phyloP scores from a whole-genome alignment of 2,329 filamentous ascomycete genomes.

The Paecilomyces niveus region DNA sequence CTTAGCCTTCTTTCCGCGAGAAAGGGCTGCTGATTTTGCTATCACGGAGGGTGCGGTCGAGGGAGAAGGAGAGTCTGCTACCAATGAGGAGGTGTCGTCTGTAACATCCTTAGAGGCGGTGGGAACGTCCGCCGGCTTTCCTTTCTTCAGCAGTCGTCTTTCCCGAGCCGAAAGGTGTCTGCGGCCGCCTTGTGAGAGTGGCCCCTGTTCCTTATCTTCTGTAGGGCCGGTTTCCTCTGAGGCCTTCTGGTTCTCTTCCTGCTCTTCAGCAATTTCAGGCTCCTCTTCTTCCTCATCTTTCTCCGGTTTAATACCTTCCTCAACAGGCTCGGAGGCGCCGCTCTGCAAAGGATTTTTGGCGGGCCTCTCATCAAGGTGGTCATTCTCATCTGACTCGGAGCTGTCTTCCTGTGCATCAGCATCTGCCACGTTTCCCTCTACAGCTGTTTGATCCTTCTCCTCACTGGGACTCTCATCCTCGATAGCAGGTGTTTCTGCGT shows the following conservation, averaged over 20 bases:
- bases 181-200: conserved; percentile 10
- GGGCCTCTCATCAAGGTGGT: conserved; percentile 5
- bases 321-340: conserved; percentile 10
- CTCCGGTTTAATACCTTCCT: conserved; percentile 28
- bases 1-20: conserved; percentile 71
- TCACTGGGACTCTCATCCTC: conserved; percentile 25
- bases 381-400: conserved; percentile 35
- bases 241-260: conserved; percentile 19
- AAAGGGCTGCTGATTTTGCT: conserved; percentile 14
- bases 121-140: conserved; percentile 17
- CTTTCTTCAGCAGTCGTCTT: conserved; percentile 28
- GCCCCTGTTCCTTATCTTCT: background rate
- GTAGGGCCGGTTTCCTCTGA: conserved; percentile 15
- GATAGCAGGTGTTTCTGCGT: conserved; percentile 15
- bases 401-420: conserved; percentile 21
- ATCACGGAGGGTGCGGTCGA: conserved; percentile 11
- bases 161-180: conserved; percentile 38
- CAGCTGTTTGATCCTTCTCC: conserved; percentile 15
- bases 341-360: conserved; percentile 14
- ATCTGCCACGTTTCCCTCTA: conserved; percentile 18
- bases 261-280: conserved; percentile 12
- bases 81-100: conserved; percentile 10
- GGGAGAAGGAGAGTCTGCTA: conserved; percentile 12
- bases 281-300: conserved; percentile 7
- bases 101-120: conserved; percentile 1